phyloP scores from a whole-genome alignment of 352 stramenopile genomes.

The Phytophthora pinifolia region DNA sequence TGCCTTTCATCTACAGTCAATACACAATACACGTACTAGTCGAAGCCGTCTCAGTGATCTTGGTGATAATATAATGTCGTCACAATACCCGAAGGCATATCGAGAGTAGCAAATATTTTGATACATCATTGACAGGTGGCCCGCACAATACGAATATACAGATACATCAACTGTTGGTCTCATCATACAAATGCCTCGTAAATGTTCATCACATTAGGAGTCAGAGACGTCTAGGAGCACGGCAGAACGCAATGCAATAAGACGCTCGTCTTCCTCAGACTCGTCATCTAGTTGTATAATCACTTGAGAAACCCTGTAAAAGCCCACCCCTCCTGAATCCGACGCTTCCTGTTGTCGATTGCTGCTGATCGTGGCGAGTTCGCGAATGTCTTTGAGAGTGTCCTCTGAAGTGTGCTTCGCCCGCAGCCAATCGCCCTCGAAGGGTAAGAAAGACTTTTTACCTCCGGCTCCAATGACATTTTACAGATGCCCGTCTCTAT shows the following conservation, averaged over 20 bases:
- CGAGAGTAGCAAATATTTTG: slow-evolving; percentile 92
- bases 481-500: too few relatives aligned
- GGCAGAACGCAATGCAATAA: slow-evolving; percentile 82
- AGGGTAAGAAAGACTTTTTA: not conserved
- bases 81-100: slow-evolving; percentile 61
- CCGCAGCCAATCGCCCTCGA: slow-evolving; percentile 12
- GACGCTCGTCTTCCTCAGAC: slow-evolving; percentile 77
- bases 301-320: slow-evolving; percentile 59
- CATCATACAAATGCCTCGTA: slow-evolving; percentile 93
- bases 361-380: slow-evolving; percentile 11
- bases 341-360: slow-evolving; percentile 6
- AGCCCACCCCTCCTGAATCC: not conserved
- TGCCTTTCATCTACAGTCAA: slow-evolving; percentile 36
- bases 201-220: slow-evolving; percentile 83
- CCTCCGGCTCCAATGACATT: slow-evolving; percentile 10
- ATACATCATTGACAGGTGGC: slow-evolving; percentile 69
- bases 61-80: slow-evolving; percentile 89
- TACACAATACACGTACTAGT: not conserved
- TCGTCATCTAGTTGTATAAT: slow-evolving; percentile 92
- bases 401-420: not conserved
- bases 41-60: slow-evolving; percentile 87
- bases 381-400: slow-evolving; percentile 9
- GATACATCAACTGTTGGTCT: slow-evolving; percentile 43
- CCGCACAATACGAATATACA: slow-evolving; percentile 28
- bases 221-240: slow-evolving; percentile 50